These are phyloP conservation scores for Boletus bicolor DNA, from an alignment of 768 basidiomycete genomes.

Conservation along the genomic window DNA sequence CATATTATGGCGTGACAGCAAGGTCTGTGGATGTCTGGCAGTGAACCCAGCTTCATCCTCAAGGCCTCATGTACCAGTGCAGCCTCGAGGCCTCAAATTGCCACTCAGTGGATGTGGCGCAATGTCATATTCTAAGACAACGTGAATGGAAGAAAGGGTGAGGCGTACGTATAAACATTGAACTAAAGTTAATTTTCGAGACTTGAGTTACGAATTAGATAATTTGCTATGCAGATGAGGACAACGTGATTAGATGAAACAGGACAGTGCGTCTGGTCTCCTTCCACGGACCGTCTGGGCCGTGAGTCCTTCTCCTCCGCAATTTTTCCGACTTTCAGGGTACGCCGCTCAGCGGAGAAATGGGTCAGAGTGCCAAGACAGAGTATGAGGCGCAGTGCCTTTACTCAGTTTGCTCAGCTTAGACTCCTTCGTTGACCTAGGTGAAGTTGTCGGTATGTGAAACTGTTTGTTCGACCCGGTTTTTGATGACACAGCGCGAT, in stretches of 20 bases:
- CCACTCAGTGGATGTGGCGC: conserved; percentile 22
- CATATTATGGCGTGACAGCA: conserved; percentile 21
- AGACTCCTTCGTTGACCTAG: not conserved
- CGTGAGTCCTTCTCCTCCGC: conserved; percentile 1
- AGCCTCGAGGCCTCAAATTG: conserved; percentile 28
- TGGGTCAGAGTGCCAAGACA: not conserved
- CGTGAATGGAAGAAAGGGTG: conserved; percentile 18
- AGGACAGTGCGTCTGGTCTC: not conserved
- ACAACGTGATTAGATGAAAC: conserved; percentile 15
- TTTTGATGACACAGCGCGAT: conserved; percentile 8
- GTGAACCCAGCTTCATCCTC: conserved; percentile 8
- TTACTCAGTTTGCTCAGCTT: not conserved
- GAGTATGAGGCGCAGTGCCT: not conserved
- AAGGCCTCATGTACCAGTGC: conserved; percentile 19
- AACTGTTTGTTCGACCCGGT: conserved; percentile 2
- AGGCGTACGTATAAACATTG: not conserved
- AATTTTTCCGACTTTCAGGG: conserved; percentile 1
- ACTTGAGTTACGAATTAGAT: conserved; percentile 23
- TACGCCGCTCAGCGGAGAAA: not conserved
- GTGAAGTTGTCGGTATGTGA: not conserved
- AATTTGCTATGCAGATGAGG: conserved; percentile 14
- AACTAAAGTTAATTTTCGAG: conserved; percentile 14
- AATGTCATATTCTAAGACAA: conserved; percentile 19
- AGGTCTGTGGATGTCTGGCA: not conserved
- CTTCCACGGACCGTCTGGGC: conserved; percentile 5